Conservation (phyloP, 805 yeast species). For the Danielia oregonensis region DNA sequence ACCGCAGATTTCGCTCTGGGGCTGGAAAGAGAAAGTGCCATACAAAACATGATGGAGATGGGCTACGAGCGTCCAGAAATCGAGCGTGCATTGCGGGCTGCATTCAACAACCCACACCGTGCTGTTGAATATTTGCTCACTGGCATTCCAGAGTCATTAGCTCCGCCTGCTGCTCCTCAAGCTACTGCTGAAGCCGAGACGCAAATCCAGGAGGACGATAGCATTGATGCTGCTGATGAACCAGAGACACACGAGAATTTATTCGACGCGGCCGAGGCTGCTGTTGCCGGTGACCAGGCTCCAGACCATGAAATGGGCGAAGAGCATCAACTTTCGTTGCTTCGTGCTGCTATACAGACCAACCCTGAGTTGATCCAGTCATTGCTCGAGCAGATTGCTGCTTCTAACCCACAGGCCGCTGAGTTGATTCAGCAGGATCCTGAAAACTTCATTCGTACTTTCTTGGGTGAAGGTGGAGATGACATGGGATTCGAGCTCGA, state of each 20-base stretch:
- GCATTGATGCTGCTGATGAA: too few relatives aligned
- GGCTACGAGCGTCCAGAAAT: constrained; percentile 89
- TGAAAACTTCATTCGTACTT: constrained; percentile 77
- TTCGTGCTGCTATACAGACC: constrained; percentile 75
- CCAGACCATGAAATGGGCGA: constrained; percentile 33
- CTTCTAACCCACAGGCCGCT: constrained; percentile 81
- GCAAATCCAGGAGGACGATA: not conserved
- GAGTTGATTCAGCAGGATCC: constrained; percentile 78
- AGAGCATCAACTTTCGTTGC: constrained; percentile 46
- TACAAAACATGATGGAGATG: constrained; percentile 87
- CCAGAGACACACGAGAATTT: constrained; percentile 39
- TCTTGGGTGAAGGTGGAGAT: constrained; percentile 61
- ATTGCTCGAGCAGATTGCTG: constrained; percentile 75
- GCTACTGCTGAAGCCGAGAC: constrained; percentile 3
- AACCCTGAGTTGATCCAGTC: constrained; percentile 89
- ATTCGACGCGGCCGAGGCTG: constrained; percentile 50
- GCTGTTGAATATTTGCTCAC: constrained; percentile 93
- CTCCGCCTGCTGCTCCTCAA: constrained; percentile 25
- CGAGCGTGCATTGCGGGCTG: constrained; percentile 88
- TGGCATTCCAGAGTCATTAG: constrained; percentile 74
- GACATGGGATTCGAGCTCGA: constrained; percentile 37
- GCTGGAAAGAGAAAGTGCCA: constrained; percentile 69
- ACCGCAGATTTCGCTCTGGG: constrained; percentile 72
- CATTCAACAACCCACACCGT: constrained; percentile 95
- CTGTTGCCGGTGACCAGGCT: constrained; percentile 27